Conservation (phyloP, 352 stramenopile species). For the Globisporangium lucens region DNA sequence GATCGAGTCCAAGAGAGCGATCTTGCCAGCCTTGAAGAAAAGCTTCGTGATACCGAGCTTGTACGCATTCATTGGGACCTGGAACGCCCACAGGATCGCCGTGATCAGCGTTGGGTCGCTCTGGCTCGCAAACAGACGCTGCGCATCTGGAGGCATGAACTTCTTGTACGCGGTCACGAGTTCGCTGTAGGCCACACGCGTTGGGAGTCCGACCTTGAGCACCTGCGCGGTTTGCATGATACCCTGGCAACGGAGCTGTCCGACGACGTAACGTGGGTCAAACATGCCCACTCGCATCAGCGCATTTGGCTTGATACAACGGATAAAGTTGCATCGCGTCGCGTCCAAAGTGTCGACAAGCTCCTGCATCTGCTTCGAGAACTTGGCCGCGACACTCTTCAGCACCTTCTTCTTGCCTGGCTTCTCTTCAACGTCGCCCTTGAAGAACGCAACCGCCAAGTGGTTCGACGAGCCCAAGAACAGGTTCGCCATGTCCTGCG, state of each 20-base stretch:
- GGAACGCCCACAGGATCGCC: conserved; percentile 84
- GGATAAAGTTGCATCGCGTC: conserved; percentile 88
- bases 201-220: conserved; percentile 83
- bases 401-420: conserved; percentile 83
- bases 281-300: conserved; percentile 72
- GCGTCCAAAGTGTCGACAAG: conserved; percentile 73
- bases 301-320: conserved; percentile 88
- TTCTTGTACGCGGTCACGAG: conserved; percentile 68
- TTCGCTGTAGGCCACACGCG: conserved; percentile 74
- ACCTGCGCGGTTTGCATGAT: conserved; percentile 89
- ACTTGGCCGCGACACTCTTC: conserved; percentile 61
- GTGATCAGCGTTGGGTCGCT: conserved; percentile 72
- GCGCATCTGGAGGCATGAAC: conserved; percentile 61
- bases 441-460: conserved; percentile 66
- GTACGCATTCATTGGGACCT: conserved; percentile 74
- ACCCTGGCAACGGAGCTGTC: conserved; percentile 80
- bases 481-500: conserved; percentile 77
- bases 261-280: conserved; percentile 76
- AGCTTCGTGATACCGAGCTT: conserved; percentile 77
- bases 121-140: conserved; percentile 68
- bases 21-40: conserved; percentile 78
- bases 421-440: conserved; percentile 46
- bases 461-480: conserved; percentile 71
- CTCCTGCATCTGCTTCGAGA: conserved; percentile 77
- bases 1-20: conserved; percentile 69